Evolutionary conservation across 2,329 filamentous ascomycete species (phyloP).

Genomic region (Clarireedia paspali): DNA sequence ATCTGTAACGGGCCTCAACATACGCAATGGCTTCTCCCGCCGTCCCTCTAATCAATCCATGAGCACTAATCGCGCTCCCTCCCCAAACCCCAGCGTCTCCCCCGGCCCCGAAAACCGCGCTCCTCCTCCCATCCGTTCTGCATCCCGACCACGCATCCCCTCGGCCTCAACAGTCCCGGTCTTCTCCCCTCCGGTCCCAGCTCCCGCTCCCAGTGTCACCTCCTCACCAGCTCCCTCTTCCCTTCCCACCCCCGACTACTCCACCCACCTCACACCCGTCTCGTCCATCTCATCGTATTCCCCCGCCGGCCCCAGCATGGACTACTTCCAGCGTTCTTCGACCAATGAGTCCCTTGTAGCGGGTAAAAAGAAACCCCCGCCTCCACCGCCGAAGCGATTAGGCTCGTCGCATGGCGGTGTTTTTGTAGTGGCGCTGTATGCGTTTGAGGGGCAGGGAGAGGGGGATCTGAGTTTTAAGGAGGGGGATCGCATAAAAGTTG

Average conservation of each 20-base stretch:
- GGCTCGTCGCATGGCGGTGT: slow-evolving; percentile 37
- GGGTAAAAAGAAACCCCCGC: slow-evolving; percentile 66
- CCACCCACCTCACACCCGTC: slow-evolving; percentile 19
- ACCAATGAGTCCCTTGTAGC: slow-evolving; percentile 14
- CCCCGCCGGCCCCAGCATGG: slow-evolving; percentile 21
- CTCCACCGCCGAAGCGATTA: slow-evolving; percentile 55
- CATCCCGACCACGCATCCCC: slow-evolving; percentile 2
- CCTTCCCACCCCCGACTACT: slow-evolving; percentile 19
- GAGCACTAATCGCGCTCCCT: slow-evolving; percentile 9
- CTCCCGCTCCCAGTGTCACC: slow-evolving; percentile 12
- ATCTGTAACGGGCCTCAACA: slow-evolving; percentile 24
- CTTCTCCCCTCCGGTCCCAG: slow-evolving; percentile 23
- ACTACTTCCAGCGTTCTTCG: slow-evolving; percentile 29
- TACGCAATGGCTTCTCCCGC: slow-evolving; percentile 34
- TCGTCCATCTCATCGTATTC: slow-evolving; percentile 24
- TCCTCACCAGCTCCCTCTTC: slow-evolving; percentile 6
- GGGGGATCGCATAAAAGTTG: slow-evolving; percentile 68
- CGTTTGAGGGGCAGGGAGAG: slow-evolving; percentile 60
- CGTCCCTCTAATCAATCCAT: slow-evolving; percentile 35
- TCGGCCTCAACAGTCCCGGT: slow-evolving; percentile 33
- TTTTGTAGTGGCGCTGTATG: slow-evolving; percentile 60
- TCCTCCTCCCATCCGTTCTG: not conserved
- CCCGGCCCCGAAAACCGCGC: slow-evolving; percentile 7
- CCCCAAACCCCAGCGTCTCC: slow-evolving; percentile 10
- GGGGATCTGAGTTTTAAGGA: slow-evolving; percentile 70